phyloP scores from a whole-genome alignment of 225 moss, liverwort and hornwort species.

The Thuidium tamariscinum region DNA sequence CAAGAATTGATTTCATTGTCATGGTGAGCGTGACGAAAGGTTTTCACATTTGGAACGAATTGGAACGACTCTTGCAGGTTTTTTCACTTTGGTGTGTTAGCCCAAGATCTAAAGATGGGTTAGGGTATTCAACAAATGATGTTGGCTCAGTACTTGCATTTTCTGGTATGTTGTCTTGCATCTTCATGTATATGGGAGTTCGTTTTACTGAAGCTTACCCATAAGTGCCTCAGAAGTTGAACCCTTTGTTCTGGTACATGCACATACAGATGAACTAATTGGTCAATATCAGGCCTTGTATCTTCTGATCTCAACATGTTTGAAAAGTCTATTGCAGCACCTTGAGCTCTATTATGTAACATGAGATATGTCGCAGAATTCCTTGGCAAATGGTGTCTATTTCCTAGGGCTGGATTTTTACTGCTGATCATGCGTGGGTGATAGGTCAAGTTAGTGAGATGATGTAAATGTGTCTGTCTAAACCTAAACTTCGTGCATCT shows the following conservation, averaged over 20 bases:
- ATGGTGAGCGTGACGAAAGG: not conserved
- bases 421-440: not conserved
- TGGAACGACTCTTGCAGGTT: conserved; percentile 3
- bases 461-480: not conserved
- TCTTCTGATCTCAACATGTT: not conserved
- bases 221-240: not conserved
- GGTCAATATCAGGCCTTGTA: not conserved
- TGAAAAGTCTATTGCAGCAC: no score
- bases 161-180: not conserved
- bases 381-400: not conserved
- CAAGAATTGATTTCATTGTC: not conserved
- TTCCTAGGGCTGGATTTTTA: not conserved
- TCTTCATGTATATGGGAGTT: not conserved
- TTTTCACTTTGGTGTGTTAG: conserved; percentile 54
- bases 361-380: not conserved
- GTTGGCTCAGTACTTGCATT: conserved; percentile 40
- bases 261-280: not conserved
- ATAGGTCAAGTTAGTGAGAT: not conserved
- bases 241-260: not conserved
- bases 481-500: not conserved
- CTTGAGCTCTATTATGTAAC: not conserved
- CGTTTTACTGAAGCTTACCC: not conserved
- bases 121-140: conserved; percentile 36
- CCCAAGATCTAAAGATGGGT: conserved; percentile 25
- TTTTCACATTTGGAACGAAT: not conserved